Evolutionary conservation across 148 eudicot species (phyloP), one percentile per base, ranked within the genome.

Genomic region (Fallopia convolvulus): DNA sequence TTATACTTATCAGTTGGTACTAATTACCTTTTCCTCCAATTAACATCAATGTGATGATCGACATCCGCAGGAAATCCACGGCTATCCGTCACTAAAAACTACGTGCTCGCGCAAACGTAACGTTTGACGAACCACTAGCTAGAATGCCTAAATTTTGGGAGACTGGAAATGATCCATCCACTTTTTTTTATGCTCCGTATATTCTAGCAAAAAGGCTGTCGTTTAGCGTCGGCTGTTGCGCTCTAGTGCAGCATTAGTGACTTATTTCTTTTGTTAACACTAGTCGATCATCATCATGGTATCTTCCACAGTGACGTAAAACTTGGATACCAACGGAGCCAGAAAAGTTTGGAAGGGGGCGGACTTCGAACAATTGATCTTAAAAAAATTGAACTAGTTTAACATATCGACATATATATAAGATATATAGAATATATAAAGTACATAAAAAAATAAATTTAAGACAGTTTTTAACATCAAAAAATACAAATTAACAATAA

Each of bases 141-240:
- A 50, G n/a, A 52, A 4, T 3, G 61, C 30, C 61, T 56, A n/a
- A 7, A 56, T 0, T 56, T n/a, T 20, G 26, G 33, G 33, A 60
- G 33, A 60, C 10, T 26, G 32, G 17, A 23, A 8, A 60, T 23
- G 33, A 60, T 23, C 36, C 68, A 60, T 60, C 68, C 56, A 52
- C 56, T 52, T 5, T 44, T 6, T n/a, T n/a, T n/a, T n/a, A n/a
- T n/a, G n/a, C n/a, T n/a, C n/a, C n/a, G 8, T 44, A 52, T 17
- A 1, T 7, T 52, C 56, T 52, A 52, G 6, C 56, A 60, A 66
- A 6, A 30, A 66, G 8, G 72, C 14, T 66, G 72, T 66, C 72
- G 7, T 66, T 33, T 66, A 66, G 72, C 72, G 72, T 66, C 72
- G 72, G 72, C 72, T 66, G 72, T 6, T 32, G 42, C 18, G 42